Percentiles rank a stretch among this genome's conserved stretches.
Evolutionary conservation across 768 basidiomycete genomes (phyloP).

Genomic region (Pholiota molesta): DNA sequence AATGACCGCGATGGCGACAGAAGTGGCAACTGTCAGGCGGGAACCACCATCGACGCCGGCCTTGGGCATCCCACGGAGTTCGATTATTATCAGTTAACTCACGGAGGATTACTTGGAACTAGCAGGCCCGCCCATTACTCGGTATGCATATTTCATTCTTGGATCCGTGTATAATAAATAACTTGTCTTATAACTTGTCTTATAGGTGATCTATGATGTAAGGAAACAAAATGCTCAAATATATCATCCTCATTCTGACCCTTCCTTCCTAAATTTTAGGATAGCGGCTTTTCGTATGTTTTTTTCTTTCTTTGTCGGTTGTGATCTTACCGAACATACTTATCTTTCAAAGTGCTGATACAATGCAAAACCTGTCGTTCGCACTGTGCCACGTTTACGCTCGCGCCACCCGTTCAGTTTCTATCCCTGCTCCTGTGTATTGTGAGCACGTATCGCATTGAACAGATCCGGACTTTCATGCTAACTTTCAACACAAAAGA

Average conservation of each 20-base stretch:
- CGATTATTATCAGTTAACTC: constrained; percentile 80
- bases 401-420: constrained; percentile 79
- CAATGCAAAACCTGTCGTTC: constrained; percentile 69
- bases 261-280: constrained; percentile 25
- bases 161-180: neutral
- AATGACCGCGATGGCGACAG: constrained; percentile 49
- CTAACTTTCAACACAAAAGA: constrained; percentile 47
- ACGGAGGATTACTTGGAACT: constrained; percentile 79
- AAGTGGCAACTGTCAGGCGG: constrained; percentile 77
- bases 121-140: constrained; percentile 56
- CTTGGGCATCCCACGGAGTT: constrained; percentile 74
- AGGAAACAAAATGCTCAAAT: constrained; percentile 12
- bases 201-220: constrained; percentile 47
- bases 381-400: constrained; percentile 83
- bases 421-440: constrained; percentile 84
- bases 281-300: constrained; percentile 62
- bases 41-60: constrained; percentile 76
- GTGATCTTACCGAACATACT: neutral
- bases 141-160: constrained; percentile 28
- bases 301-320: neutral
- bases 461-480: too few species aligned
- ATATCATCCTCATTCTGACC: neutral
- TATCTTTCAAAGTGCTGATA: constrained; percentile 51
- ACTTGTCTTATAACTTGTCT: neutral
- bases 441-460: constrained; percentile 49